Evolutionary conservation across 2,329 filamentous ascomycete species (phyloP), one percentile per base, ranked within the genome.

Genomic region (Chaetomium strumarium): DNA sequence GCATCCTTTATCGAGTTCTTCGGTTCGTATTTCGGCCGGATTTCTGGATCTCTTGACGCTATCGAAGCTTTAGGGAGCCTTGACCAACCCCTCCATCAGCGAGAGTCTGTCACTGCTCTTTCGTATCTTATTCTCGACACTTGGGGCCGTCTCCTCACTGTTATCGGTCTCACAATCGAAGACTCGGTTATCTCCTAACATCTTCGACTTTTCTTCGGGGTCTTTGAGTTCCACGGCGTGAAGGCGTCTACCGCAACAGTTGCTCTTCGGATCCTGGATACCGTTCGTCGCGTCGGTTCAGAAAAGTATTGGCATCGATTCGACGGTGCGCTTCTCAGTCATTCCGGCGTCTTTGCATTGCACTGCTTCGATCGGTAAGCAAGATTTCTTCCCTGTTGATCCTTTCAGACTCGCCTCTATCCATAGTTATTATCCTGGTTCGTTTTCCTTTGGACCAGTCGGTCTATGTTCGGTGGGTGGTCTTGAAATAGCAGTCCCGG

Each of bases 141-240:
- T 52, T 48, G 14, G 24, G 41, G 40, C 40, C 49, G 55, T 52
- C 46, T 49, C 45, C 56, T 39, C 29, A 43, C 46, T 47, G 39
- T 45, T 29, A 14, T 19, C 43, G 44, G 16, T 17, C 20, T 29
- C 37, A 19, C 46, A 24, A 37, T 9, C 33, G 34, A 42, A 5
- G 13, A 19, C 42, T 43, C 41, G 42, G 38, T 29, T 16, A 50
- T 55, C 50, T 54, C 49, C 44, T 49, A 30, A 41, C 30, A 58
- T 58, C 49, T 59, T 58, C 37, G 46, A 49, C 51, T 56, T 45
- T 40, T 57, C 47, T 42, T 49, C 55, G 49, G 46, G 46, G 50
- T 56, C 33, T 51, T 40, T 52, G 51, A 55, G 56, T 60, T 59
- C 58, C 46, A 46, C 52, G 57, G 58, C 53, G 58, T 60, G 51